Evolutionary conservation across 495 filamentous ascomycete genomes (phyloP), one percentile per base, ranked within the genome.

Genomic region (Penicillium ucsense): DNA sequence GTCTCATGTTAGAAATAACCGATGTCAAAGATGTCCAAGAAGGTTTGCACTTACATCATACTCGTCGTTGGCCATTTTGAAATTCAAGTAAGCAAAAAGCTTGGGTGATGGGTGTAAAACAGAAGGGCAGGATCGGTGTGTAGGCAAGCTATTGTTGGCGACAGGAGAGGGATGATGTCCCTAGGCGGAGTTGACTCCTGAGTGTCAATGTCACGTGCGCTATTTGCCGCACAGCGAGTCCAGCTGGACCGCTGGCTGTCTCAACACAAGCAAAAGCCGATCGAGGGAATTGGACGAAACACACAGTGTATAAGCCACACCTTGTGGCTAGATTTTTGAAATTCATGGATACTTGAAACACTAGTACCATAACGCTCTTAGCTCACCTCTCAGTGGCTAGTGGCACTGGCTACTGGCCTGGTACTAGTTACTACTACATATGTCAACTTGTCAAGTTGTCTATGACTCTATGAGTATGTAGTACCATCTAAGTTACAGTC

Each of bases 31-130:
- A n/a, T 33, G 34, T 50, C 38, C 2, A 30, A 0, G 20, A 6
- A 10, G 28, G 9, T 28, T 2, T 6, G 44, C 6, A 77, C 94
- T 80, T 73, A 98, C 92, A 85, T 99, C 92, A 72, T 99, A 97
- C 76, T 99, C 94, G 75, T 99, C 94, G 82, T 99, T 99, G 60
- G 94, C 94, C 94, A 99, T 99, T 33, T 50, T 60, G 59, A 48
- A 56, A 57, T 56, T 56, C 45, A 40, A 27, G 35, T 49, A 60
- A 55, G 52, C 51, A 39, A 48, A 41, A 51, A 46, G 38, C 45
- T 43, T 47, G 44, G 48, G 41, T 41, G 53, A 47, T 49, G 46
- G 20, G 46, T 40, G 39, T 46, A 45, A 44, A 30, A 49, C 35
- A 39, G 28, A 45, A 20, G 34, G 43, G 33, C 41, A 53, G 50